Evolutionary conservation across 345 rosid species (phyloP), one percentile per base, ranked within the genome.

Genomic region (Ailanthus altissimus): DNA sequence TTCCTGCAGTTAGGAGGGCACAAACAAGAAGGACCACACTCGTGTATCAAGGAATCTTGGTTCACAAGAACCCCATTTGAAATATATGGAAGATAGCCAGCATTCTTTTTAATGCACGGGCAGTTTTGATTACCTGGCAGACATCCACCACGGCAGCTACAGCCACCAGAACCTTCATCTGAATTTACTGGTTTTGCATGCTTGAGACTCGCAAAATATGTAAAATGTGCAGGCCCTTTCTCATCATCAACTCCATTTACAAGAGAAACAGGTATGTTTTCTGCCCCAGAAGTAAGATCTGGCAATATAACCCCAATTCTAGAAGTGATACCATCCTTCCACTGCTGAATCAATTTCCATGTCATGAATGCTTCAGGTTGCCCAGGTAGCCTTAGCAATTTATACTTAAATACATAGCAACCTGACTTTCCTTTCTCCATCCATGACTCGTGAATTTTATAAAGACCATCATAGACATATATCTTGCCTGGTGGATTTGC

Each of bases 11-110:
- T 82, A 23, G 88, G 83, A 59, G 73, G n/a, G 84, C 98, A 96
- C 2, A 81, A 85, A 83, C 99, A 96, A 4, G 94, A 70, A 25
- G 92, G 86, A 73, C 97, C 93, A 79, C 99, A 96, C 76, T 96
- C 97, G 76, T 90, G 79, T 42, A 91, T 42, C 86, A 93, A 66
- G 26, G 92, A 83, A 80, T 89, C 91, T 57, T 89, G 85, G 66
- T 82, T 78, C 51, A 88, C 93, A 45, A 93, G 82, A 81, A 89
- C 65, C 50, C 94, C 94, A 67, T 80, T 85, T 18, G 81, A 80
- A 1, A 84, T 90, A 73, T 91, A 93, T 0, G 98, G 92, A 76
- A 87, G 81, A 70, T 83, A 82, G 63, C 91, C 91, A 70, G 83
- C 91, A 60, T 96, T 96, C 81, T 85, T 89, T 74, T 82, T 82